These are phyloP conservation scores for Castanea crenata DNA, from an alignment of 306 rosid genomes.

Conservation along the genomic window DNA sequence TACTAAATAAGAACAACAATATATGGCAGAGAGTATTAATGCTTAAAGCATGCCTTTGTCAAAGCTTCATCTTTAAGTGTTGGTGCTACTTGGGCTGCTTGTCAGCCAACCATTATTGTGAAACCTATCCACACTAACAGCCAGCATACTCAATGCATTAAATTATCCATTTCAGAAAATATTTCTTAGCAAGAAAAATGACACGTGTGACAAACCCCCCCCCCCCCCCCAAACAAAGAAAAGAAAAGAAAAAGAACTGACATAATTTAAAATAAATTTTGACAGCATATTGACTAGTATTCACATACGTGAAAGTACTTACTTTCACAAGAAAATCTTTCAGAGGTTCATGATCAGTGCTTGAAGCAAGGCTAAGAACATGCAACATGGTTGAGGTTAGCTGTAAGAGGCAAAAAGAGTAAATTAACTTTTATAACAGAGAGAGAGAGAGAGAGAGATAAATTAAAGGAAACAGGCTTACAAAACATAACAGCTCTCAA, in stretches of 20 bases:
- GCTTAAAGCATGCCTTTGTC: not conserved
- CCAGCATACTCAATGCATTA: not conserved
- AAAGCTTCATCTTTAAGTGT: too few relatives aligned
- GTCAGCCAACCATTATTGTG: not conserved
- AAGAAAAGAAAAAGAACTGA: too few relatives aligned
- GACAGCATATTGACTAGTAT: not conserved
- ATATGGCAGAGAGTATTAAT: not conserved
- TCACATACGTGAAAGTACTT: constrained; percentile 21
- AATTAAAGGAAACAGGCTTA: not conserved
- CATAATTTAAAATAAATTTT: not conserved
- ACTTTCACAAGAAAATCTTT: constrained; percentile 82
- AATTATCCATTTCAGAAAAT: not conserved
- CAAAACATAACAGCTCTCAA: constrained; percentile 10
- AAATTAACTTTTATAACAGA: not conserved
- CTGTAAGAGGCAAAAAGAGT: constrained; percentile 41
- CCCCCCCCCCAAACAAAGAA: too few relatives aligned
- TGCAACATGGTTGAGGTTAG: constrained; percentile 85
- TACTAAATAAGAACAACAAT: too few relatives aligned
- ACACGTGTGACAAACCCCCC: not conserved
- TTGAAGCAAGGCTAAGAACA: constrained; percentile 62
- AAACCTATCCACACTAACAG: not conserved
- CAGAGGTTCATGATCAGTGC: constrained; percentile 52
- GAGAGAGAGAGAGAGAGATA: constrained; percentile 3
- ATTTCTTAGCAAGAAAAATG: not conserved
- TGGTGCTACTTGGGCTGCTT: too few relatives aligned